These are phyloP conservation scores for Dendrocalamus sinicus DNA, from an alignment of 176 grass and related monocot genomes.

Conservation along the genomic window DNA sequence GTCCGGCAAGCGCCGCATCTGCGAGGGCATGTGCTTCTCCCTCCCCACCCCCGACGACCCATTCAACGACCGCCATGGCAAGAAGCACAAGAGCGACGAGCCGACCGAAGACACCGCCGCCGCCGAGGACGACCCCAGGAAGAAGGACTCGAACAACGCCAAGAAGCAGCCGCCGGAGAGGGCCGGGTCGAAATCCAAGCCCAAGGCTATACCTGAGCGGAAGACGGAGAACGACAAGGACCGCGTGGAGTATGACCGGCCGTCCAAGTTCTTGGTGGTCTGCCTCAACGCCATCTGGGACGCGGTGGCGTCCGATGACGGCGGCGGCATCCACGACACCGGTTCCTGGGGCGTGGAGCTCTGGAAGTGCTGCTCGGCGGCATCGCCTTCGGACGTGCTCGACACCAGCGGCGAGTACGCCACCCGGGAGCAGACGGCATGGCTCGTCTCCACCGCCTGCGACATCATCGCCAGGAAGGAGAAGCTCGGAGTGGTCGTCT, in stretches of 20 bases:
- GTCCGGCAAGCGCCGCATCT: constrained; percentile 72
- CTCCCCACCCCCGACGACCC: constrained; percentile 70
- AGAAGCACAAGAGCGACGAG: neutral
- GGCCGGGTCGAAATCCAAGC: neutral
- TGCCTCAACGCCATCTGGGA: constrained; percentile 89
- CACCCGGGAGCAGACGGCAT: constrained; percentile 70
- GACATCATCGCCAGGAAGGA: constrained; percentile 85
- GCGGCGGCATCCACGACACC: constrained; percentile 44
- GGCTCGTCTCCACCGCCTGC: constrained; percentile 73
- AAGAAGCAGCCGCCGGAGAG: neutral
- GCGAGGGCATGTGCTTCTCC: constrained; percentile 95
- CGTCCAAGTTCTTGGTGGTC: constrained; percentile 84
- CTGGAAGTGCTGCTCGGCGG: constrained; percentile 70
- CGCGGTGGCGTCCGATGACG: constrained; percentile 14
- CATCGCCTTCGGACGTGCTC: constrained; percentile 53
- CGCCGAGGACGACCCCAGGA: neutral
- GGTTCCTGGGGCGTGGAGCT: constrained; percentile 90
- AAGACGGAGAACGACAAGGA: neutral
- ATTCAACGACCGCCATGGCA: neutral
- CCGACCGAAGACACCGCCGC: neutral
- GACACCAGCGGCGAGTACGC: constrained; percentile 62
- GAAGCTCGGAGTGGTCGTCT: constrained; percentile 66
- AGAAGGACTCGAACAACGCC: neutral
- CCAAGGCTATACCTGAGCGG: neutral
- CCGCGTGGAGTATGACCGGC: constrained; percentile 52